Evolutionary conservation across 768 basidiomycete species (phyloP), one percentile per base, ranked within the genome.

Genomic region (Pilatotrama ljubarskyi): DNA sequence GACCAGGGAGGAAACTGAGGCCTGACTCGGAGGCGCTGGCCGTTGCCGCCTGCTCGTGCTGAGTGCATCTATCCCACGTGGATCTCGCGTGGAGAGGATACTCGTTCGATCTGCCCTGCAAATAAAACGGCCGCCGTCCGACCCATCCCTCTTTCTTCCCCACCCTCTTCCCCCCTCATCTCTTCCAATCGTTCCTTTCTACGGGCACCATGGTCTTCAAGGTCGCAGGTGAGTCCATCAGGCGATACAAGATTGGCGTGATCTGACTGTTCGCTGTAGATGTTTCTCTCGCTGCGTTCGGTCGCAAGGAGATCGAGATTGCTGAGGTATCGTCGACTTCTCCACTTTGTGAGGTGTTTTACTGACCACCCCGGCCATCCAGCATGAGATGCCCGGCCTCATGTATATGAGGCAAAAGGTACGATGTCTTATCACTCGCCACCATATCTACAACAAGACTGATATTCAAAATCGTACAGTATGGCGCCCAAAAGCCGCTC

Each of bases 261-360:
- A 14, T 26, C 55, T 53, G 58, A 62, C 70, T 25, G 58, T 35
- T 32, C 35, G 55, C 52, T 10, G 44, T 55, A 93, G 94, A 94
- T 73, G 80, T 96, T 70, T 98, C 95, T 70, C 92, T 99, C 73
- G 97, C 97, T 73, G 96, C 96, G 61, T 99, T 98, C 78, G 94
- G 96, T 77, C 94, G 96, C 82, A 99, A 99, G 82, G 96, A 99
- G 82, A 93, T 99, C 70, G 89, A 96, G 80, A 91, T 99, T 76
- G 96, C 96, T 64, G 96, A 99, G 88, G 95, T 96, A 75, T 67
- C 74, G 47, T 49, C 54, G 58, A 67, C 54, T 42, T 41, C 65
- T 44, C 26, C 24, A 44, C 46, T 7, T 49, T 17, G 51, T 44
- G 57, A 36, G 51, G 59, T 59, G 25, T 20, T 24, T n/a, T 18